Conservation (phyloP, 768 basidiomycete species). For the Mycena sanguinolenta region DNA sequence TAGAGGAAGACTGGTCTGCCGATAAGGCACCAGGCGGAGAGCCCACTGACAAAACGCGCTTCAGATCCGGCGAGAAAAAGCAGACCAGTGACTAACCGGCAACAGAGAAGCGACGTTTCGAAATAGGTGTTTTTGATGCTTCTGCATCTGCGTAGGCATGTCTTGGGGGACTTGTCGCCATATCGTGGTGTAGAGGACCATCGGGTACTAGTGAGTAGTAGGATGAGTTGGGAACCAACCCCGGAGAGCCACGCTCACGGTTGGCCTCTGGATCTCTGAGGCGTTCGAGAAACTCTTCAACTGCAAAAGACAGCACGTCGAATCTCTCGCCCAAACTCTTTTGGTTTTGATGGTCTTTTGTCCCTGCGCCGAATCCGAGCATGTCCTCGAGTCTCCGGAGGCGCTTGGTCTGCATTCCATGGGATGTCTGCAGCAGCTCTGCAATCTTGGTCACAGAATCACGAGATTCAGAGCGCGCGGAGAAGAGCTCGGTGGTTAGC, state of each 20-base stretch:
- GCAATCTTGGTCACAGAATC: slow-evolving; percentile 23
- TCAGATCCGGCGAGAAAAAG: background rate
- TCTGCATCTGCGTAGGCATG: slow-evolving; percentile 15
- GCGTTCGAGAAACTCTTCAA: slow-evolving; percentile 42
- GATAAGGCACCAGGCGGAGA: background rate
- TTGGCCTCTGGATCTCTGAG: slow-evolving; percentile 40
- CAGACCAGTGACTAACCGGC: slow-evolving; percentile 12
- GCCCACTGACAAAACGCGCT: background rate
- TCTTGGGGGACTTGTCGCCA: slow-evolving; percentile 26
- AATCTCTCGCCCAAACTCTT: slow-evolving; percentile 34
- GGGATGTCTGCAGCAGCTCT: slow-evolving; percentile 35
- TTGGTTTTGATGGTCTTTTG: slow-evolving; percentile 27
- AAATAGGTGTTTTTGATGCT: slow-evolving; percentile 17
- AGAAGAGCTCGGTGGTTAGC: slow-evolving; percentile 23
- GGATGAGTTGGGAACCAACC: background rate
- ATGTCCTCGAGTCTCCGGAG: slow-evolving; percentile 38
- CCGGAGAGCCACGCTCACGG: slow-evolving; percentile 8
- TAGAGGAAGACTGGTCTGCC: slow-evolving; percentile 1
- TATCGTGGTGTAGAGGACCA: slow-evolving; percentile 25
- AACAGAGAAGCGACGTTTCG: slow-evolving; percentile 10
- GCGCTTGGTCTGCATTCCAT: slow-evolving; percentile 25
- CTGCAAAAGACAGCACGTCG: slow-evolving; percentile 37
- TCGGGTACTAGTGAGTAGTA: slow-evolving; percentile 11
- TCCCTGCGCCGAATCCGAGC: slow-evolving; percentile 33
- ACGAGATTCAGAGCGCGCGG: slow-evolving; percentile 27